These are phyloP conservation scores for Antitrichia curtipendula DNA, from an alignment of 225 moss, liverwort and hornwort species.

Conservation along the genomic window DNA sequence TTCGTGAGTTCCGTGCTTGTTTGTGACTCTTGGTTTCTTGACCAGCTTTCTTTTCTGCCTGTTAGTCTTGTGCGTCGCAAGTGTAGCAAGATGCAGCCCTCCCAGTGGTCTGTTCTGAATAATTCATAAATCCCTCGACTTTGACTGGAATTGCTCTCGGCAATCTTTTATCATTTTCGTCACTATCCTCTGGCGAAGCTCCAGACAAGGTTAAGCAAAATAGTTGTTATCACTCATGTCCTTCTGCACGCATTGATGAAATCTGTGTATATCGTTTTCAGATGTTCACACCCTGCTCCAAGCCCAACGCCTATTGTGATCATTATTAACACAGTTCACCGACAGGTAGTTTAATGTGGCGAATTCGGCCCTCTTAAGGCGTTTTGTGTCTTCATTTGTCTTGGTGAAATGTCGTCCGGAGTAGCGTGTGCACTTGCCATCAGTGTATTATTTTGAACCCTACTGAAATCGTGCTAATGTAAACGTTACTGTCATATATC, in stretches of 20 bases:
- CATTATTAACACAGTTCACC: background rate
- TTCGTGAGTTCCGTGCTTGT: background rate
- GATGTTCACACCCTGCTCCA: no score
- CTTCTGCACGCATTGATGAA: background rate
- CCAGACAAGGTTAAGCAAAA: no score
- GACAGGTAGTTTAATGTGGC: background rate
- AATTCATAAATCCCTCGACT: no score
- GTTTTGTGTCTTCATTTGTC: no score
- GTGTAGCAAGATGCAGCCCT: background rate
- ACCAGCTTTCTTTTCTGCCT: no score
- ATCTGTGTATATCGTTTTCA: no score
- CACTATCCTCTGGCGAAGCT: background rate
- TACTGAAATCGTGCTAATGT: background rate
- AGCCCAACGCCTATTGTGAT: rapidly evolving
- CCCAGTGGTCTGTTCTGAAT: background rate
- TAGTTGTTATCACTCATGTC: no score
- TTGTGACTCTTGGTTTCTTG: background rate
- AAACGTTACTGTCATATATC: background rate
- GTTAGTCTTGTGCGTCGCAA: no score
- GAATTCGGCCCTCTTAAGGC: background rate
- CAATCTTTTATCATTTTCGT: no score
- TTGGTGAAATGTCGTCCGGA: no score
- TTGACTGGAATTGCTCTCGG: no score
- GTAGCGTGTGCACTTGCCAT: no score
- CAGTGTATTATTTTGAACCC: background rate